Conservation (phyloP, 129 eudicot species). For the Saussurea involucrata region DNA sequence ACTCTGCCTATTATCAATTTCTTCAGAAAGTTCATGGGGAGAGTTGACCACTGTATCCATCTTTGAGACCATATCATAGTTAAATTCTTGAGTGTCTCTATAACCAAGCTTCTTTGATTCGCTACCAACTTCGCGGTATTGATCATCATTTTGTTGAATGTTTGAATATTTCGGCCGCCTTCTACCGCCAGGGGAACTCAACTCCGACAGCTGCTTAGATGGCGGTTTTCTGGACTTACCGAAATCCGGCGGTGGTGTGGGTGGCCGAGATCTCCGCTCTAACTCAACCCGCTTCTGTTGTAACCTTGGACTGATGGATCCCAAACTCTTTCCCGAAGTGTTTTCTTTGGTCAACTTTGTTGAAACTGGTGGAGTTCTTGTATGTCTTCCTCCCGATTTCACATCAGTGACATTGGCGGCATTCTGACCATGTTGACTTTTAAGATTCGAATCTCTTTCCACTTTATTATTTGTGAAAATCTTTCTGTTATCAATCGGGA, state of each 20-base stretch:
- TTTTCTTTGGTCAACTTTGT: constrained; percentile 49
- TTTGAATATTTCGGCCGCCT: constrained; percentile 48
- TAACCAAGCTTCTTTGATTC: constrained; percentile 37
- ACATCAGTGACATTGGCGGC: constrained; percentile 27
- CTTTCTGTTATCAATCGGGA: constrained; percentile 38
- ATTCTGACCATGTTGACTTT: constrained; percentile 39
- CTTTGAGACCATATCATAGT: constrained; percentile 16
- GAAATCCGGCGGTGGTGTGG: constrained; percentile 66
- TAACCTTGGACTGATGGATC: constrained; percentile 75
- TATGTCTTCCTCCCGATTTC: constrained; percentile 37
- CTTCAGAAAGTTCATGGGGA: constrained; percentile 26
- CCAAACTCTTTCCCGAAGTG: constrained; percentile 40
- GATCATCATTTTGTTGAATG: constrained; percentile 42
- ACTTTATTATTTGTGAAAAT: constrained; percentile 17
- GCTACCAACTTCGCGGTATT: constrained; percentile 38
- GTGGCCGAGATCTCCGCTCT: constrained; percentile 74
- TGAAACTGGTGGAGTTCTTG: constrained; percentile 35
- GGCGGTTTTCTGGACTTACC: constrained; percentile 50
- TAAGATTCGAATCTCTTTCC: constrained; percentile 35
- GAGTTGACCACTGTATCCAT: constrained; percentile 16
- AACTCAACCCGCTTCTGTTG: constrained; percentile 66
- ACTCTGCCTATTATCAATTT: constrained; percentile 18
- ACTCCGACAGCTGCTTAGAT: constrained; percentile 51
- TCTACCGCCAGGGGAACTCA: constrained; percentile 85
- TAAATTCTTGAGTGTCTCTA: constrained; percentile 30